Percentiles rank a stretch among this genome's conserved stretches.
These are phyloP conservation scores for Brachypodium distachyon DNA, from an alignment of 202 grass and related monocot genomes.

Conservation along the genomic window DNA sequence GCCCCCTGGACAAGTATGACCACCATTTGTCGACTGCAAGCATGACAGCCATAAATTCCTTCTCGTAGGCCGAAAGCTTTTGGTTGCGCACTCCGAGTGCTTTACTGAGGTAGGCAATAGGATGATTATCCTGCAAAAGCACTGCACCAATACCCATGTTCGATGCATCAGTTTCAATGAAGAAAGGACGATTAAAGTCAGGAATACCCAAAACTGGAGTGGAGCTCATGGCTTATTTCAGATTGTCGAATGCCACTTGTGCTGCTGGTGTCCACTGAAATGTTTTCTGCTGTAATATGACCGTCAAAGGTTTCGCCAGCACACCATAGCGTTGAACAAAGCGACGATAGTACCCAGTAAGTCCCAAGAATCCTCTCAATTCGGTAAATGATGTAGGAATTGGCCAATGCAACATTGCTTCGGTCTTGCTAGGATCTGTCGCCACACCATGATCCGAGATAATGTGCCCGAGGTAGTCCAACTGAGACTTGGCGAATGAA, in stretches of 20 bases:
- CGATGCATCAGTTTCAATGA: too few species aligned
- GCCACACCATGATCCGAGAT: neutral
- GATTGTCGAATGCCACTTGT: too few species aligned
- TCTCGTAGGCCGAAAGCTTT: too few species aligned
- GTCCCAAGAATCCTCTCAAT: neutral
- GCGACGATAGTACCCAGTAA: neutral
- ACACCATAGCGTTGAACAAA: neutral
- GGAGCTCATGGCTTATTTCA: too few species aligned
- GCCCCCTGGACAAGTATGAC: too few species aligned
- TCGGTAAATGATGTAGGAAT: neutral
- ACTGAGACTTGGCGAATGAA: too few species aligned
- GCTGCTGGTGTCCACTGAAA: too few species aligned
- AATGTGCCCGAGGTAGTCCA: neutral
- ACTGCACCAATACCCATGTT: neutral
- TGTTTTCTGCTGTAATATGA: neutral
- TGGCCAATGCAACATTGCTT: neutral
- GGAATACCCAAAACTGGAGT: too few species aligned
- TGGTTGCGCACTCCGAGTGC: neutral
- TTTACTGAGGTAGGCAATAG: neutral
- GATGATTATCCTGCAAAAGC: neutral
- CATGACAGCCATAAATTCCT: too few species aligned
- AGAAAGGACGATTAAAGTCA: too few species aligned
- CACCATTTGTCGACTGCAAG: too few species aligned
- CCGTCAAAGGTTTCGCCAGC: neutral
- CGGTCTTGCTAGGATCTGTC: neutral